A percentile compares a stretch with the other conserved stretches of the same genome.
phyloP scores from a whole-genome alignment of 495 filamentous ascomycete species.

The Neurospora hispaniola region DNA sequence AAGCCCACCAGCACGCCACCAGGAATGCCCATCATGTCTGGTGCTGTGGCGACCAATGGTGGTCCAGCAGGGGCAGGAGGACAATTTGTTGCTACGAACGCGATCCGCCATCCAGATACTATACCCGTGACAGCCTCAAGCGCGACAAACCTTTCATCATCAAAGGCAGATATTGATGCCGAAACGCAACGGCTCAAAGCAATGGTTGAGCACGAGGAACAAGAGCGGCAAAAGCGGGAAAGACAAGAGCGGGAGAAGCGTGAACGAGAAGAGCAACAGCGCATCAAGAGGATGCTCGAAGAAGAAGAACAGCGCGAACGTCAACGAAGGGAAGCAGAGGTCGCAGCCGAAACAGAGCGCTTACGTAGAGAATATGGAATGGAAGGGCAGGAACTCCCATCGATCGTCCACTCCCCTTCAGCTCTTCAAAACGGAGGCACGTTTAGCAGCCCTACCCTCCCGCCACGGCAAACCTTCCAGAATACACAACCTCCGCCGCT shows the following conservation, averaged over 20 bases:
- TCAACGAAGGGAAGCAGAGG: slow-evolving; percentile 54
- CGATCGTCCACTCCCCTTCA: slow-evolving; percentile 14
- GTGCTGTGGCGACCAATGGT: slow-evolving; percentile 11
- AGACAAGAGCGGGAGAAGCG: slow-evolving; percentile 35
- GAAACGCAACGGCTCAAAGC: slow-evolving; percentile 53
- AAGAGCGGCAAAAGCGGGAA: slow-evolving; percentile 32
- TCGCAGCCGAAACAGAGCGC: slow-evolving; percentile 78
- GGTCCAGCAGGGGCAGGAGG: background rate
- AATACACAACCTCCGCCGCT: background rate
- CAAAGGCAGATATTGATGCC: slow-evolving; percentile 49
- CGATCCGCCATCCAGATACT: background rate
- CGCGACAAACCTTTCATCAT: slow-evolving; percentile 13
- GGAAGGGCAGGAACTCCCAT: slow-evolving; percentile 31
- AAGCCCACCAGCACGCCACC: slow-evolving; percentile 20
- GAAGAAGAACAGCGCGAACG: slow-evolving; percentile 58
- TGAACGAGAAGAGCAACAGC: slow-evolving; percentile 53
- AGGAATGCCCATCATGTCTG: slow-evolving; percentile 21
- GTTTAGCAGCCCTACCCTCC: slow-evolving; percentile 1
- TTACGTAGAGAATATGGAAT: slow-evolving; percentile 63
- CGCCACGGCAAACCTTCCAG: slow-evolving; percentile 1
- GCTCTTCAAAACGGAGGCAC: slow-evolving; percentile 11
- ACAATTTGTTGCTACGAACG: background rate
- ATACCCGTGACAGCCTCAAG: background rate
- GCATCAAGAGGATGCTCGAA: slow-evolving; percentile 66
- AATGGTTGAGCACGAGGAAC: slow-evolving; percentile 39